Evolutionary conservation across 345 rosid genomes (phyloP).

Genomic region (Stellera chamaejasme): DNA sequence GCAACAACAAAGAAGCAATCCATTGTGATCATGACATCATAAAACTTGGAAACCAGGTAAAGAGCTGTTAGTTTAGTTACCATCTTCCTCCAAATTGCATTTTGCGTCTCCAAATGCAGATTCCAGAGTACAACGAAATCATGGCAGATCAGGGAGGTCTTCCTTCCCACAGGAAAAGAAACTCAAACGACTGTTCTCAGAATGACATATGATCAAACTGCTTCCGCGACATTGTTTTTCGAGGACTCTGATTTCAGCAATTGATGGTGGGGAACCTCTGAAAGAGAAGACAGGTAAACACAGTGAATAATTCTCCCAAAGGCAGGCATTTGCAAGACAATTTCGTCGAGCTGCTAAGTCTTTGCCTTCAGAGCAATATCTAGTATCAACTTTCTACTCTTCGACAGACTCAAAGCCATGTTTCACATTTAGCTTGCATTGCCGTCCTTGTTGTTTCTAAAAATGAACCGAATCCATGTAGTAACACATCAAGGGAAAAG

Average conservation of each 20-base stretch:
- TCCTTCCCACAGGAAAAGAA: constrained; percentile 42
- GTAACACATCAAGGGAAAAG: background rate
- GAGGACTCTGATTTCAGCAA: constrained; percentile 37
- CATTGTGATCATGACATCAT: constrained; percentile 25
- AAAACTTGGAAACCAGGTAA: background rate
- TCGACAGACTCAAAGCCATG: background rate
- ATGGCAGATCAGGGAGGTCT: constrained; percentile 45
- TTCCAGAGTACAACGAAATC: constrained; percentile 3
- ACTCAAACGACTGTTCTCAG: constrained; percentile 61
- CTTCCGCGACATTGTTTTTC: constrained; percentile 33
- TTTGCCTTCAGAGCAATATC: too few species aligned
- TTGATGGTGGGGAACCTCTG: constrained; percentile 55
- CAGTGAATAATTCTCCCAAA: background rate
- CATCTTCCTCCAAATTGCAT: too few species aligned
- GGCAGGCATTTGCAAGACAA: background rate
- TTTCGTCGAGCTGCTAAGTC: too few species aligned
- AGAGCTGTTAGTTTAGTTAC: too few species aligned
- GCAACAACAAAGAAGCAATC: background rate
- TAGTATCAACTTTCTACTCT: background rate
- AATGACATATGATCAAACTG: constrained; percentile 53
- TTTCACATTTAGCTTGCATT: background rate
- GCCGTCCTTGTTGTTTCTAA: background rate
- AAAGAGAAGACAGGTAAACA: constrained; percentile 8
- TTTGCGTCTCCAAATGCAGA: too few species aligned
- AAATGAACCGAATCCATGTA: too few species aligned